Evolutionary conservation across 1,139 yeast species (phyloP).

Genomic region (Yamadazyma dendronema): DNA sequence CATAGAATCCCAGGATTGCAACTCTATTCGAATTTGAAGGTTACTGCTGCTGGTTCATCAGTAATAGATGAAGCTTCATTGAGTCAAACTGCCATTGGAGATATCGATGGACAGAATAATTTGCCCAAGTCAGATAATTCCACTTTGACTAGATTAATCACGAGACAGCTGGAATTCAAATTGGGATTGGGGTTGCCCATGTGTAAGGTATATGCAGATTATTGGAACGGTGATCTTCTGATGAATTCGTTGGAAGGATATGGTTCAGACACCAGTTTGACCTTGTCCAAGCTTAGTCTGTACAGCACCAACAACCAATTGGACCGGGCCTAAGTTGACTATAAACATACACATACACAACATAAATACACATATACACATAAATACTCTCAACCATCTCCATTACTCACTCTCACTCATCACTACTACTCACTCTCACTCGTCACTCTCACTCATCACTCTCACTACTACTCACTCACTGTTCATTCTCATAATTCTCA

Average conservation of each 20-base stretch:
- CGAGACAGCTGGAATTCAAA: conserved; percentile 70
- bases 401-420: neutral
- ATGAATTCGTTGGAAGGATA: conserved; percentile 85
- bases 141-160: conserved; percentile 48
- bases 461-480: neutral
- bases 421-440: neutral
- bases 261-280: conserved; percentile 84
- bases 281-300: conserved; percentile 73
- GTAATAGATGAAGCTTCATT: conserved; percentile 27
- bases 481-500: too few species aligned
- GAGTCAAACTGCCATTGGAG: conserved; percentile 37
- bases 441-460: neutral
- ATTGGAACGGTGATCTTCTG: conserved; percentile 89
- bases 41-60: conserved; percentile 41
- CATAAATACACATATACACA: too few species aligned
- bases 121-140: conserved; percentile 27
- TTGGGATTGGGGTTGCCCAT: conserved; percentile 88
- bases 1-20: conserved; percentile 64
- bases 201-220: conserved; percentile 89
- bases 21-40: conserved; percentile 39
- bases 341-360: too few species aligned
- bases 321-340: conserved; percentile 60
- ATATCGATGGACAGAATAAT: conserved; percentile 34
- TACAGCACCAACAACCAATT: conserved; percentile 64
- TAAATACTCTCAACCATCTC: neutral